Percentiles rank a stretch among this genome's conserved stretches.
Conservation (phyloP, 2,329 filamentous ascomycete genomes). For the Sporothrix variecibatus region DNA sequence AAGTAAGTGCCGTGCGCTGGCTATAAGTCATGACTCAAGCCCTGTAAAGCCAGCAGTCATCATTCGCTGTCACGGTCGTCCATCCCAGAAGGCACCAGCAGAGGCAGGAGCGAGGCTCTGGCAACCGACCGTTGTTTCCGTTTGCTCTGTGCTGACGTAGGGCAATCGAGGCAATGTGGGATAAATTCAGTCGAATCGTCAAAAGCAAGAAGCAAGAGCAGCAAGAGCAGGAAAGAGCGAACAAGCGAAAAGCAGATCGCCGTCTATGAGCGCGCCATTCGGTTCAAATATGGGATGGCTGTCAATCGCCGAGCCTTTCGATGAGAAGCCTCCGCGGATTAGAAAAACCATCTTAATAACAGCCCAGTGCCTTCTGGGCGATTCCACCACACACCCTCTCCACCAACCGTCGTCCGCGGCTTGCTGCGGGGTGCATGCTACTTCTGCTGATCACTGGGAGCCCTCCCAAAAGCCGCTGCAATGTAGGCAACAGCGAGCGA, state of each 20-base stretch:
- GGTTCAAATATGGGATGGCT: conserved; percentile 5
- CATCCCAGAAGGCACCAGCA: not conserved
- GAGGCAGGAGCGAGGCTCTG: not conserved
- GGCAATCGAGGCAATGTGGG: conserved; percentile 6
- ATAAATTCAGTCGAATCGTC: not conserved
- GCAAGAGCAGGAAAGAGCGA: not conserved
- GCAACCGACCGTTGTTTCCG: not conserved
- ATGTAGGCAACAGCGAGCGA: conserved; percentile 14
- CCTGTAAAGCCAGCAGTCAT: not conserved
- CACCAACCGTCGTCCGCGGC: not conserved
- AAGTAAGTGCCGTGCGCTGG: not conserved
- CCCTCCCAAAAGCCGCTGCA: conserved; percentile 13
- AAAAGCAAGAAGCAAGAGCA: not conserved
- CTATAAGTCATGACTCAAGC: conserved; percentile 11
- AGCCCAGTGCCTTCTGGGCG: conserved; percentile 21
- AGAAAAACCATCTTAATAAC: conserved; percentile 13
- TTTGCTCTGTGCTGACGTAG: conserved; percentile 4
- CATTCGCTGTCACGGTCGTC: not conserved
- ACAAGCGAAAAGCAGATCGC: conserved; percentile 10
- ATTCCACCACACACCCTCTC: conserved; percentile 9
- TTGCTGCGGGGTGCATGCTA: conserved; percentile 11
- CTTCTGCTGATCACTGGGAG: conserved; percentile 14
- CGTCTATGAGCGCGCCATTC: conserved; percentile 12
- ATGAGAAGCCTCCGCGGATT: conserved; percentile 8
- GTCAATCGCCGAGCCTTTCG: conserved; percentile 12